Conservation (phyloP, 2,329 filamentous ascomycete genomes). For the Clonostachys solani region DNA sequence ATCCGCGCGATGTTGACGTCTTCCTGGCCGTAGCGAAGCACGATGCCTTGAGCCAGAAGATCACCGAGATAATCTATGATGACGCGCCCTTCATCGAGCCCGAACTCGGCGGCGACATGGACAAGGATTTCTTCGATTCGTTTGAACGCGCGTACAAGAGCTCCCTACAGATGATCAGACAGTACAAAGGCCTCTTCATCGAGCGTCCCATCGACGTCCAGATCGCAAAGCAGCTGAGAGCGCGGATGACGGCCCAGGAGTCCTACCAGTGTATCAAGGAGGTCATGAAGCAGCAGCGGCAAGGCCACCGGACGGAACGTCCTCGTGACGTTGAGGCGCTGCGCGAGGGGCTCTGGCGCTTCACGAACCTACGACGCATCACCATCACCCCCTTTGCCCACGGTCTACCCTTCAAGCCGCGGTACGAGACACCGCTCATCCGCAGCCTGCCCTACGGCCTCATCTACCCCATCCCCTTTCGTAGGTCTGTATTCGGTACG, state of each 20-base stretch:
- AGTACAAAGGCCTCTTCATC: neutral
- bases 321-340: slow-evolving; percentile 22
- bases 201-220: neutral
- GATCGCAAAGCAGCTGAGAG: neutral
- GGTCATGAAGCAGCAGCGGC: neutral
- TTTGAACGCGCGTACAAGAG: neutral
- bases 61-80: slow-evolving; percentile 12
- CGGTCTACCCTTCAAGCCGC: slow-evolving; percentile 20
- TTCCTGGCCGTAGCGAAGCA: slow-evolving; percentile 8
- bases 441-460: slow-evolving; percentile 28
- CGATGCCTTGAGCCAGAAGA: slow-evolving; percentile 1
- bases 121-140: neutral
- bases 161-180: neutral
- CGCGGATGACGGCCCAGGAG: neutral
- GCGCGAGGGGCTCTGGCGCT: slow-evolving; percentile 16
- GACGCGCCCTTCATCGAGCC: slow-evolving; percentile 5
- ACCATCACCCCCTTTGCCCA: slow-evolving; percentile 27
- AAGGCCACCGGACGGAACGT: slow-evolving; percentile 9
- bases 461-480: slow-evolving; percentile 25
- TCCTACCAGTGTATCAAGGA: neutral
- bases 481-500: neutral
- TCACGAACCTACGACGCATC: slow-evolving; percentile 21
- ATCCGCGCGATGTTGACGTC: slow-evolving; percentile 8
- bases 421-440: slow-evolving; percentile 31
- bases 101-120: neutral